phyloP scores from a whole-genome alignment of 2,329 filamentous ascomycete genomes.

The Hypoxylon sp. region DNA sequence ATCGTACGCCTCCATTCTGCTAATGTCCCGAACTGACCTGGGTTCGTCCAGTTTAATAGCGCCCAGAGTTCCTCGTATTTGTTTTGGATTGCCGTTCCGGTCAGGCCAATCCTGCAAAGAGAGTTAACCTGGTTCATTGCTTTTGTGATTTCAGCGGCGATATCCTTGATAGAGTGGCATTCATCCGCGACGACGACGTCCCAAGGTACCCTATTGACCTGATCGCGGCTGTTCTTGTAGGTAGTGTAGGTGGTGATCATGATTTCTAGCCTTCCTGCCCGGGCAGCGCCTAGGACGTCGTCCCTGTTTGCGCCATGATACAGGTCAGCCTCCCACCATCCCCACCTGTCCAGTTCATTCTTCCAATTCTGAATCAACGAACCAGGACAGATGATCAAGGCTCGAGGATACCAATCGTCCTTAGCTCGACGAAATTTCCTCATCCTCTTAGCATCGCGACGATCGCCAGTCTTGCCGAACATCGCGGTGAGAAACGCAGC shows the following conservation, averaged over 20 bases:
- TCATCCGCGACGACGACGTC: constrained; percentile 96
- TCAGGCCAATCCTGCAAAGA: constrained; percentile 91
- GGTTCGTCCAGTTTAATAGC: constrained; percentile 95
- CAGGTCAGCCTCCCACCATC: constrained; percentile 91
- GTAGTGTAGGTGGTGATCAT: constrained; percentile 96
- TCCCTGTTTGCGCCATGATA: constrained; percentile 82
- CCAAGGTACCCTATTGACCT: constrained; percentile 89
- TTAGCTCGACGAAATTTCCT: constrained; percentile 80
- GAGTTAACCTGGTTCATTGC: constrained; percentile 93
- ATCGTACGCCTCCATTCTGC: constrained; percentile 85
- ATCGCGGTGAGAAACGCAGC: constrained; percentile 91
- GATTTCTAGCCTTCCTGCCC: constrained; percentile 84
- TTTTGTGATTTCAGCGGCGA: constrained; percentile 80
- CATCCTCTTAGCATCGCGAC: constrained; percentile 88
- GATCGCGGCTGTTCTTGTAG: constrained; percentile 81
- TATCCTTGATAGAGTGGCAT: constrained; percentile 90
- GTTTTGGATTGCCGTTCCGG: constrained; percentile 97
- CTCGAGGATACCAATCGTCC: constrained; percentile 83
- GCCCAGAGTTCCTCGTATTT: constrained; percentile 98
- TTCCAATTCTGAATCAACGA: constrained; percentile 93
- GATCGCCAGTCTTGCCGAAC: constrained; percentile 94
- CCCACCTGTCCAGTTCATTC: constrained; percentile 88
- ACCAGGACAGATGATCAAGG: constrained; percentile 90
- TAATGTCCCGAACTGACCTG: constrained; percentile 75
- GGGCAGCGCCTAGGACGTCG: constrained; percentile 78